A percentile compares a stretch with the other conserved stretches of the same genome.
Conservation (phyloP, 2,329 filamentous ascomycete species). For the Ceratocystis cacaofunesta region DNA sequence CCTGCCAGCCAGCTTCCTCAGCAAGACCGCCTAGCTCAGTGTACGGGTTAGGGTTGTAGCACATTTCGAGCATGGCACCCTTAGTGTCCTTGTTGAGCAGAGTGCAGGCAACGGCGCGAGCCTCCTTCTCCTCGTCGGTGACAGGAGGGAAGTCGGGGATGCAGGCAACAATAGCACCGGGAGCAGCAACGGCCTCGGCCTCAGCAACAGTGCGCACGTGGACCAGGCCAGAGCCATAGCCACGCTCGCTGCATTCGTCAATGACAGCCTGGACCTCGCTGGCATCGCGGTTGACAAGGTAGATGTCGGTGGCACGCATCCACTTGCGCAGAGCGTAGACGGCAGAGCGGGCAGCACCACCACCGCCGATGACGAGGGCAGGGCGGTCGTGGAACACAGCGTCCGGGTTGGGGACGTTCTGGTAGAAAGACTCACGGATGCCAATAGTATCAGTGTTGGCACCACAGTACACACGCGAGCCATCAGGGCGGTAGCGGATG, state of each 20-base stretch:
- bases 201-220: conserved; percentile 48
- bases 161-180: conserved; percentile 56
- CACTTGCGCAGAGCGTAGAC: conserved; percentile 60
- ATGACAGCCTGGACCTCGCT: conserved; percentile 53
- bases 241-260: conserved; percentile 42
- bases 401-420: conserved; percentile 35
- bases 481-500: conserved; percentile 35
- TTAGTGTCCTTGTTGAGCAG: conserved; percentile 36
- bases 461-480: conserved; percentile 44
- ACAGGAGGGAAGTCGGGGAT: conserved; percentile 62
- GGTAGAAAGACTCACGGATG: conserved; percentile 55
- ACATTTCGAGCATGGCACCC: conserved; percentile 66
- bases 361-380: conserved; percentile 61
- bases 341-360: conserved; percentile 62
- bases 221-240: conserved; percentile 44
- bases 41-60: conserved; percentile 59
- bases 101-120: conserved; percentile 40
- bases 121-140: conserved; percentile 45
- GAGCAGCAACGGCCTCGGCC: conserved; percentile 40
- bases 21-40: conserved; percentile 51
- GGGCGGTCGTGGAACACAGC: conserved; percentile 41
- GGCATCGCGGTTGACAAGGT: conserved; percentile 61
- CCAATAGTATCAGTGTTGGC: conserved; percentile 74
- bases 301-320: conserved; percentile 53
- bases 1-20: conserved; percentile 49